Base-by-base conservation (phyloP, 1,139 yeast genomes). In the Pichia sp. region DNA sequence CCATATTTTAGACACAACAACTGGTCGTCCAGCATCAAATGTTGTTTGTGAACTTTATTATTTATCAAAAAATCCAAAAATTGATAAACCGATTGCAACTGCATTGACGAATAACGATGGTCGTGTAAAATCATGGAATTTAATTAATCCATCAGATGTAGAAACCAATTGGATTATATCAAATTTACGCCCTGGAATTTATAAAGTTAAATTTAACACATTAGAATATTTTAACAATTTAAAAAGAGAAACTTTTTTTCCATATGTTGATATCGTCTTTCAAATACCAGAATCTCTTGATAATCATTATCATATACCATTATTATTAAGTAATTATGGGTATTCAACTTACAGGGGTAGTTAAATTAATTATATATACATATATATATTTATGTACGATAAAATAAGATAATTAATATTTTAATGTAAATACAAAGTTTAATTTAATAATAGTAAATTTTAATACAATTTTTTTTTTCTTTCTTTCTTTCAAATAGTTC, bases 291-390 rank as follows among this genome's bases (percentile, higher is more conserved):
- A 74, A 54, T 83, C 85, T 0, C 83, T 90, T 0, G 89, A 83
- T 55, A 69, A 76, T 38, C 96, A 89, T 66, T 89, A 87, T 66
- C 97, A 89, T 63, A 82, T 89, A 49, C 97, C 97, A 0, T 69
- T 89, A 55, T 72, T 89, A 49, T 71, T 89, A 49, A 81, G 95
- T 41, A 86, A 86, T 62, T 86, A 82, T 66, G 84, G 95, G 42
- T 89, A 88, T 68, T 79, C 95, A 18, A 89, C 96, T 0, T 89
- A 89, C 67, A 76, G 96, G 54, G 97, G 97, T 4, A 51, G 54
- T 39, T 53, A 34, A 42, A 38, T 8, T 32, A 18, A 18, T 18
- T 18, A 18, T 18, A 18, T 18, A 18, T 18, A 18, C 18, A 18
- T 18, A 18, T 18, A 18, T 18, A 18, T 18, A 18, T 18, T 18